Evolutionary conservation across 2,329 filamentous ascomycete genomes (phyloP).

Genomic region (Alternaria atra): DNA sequence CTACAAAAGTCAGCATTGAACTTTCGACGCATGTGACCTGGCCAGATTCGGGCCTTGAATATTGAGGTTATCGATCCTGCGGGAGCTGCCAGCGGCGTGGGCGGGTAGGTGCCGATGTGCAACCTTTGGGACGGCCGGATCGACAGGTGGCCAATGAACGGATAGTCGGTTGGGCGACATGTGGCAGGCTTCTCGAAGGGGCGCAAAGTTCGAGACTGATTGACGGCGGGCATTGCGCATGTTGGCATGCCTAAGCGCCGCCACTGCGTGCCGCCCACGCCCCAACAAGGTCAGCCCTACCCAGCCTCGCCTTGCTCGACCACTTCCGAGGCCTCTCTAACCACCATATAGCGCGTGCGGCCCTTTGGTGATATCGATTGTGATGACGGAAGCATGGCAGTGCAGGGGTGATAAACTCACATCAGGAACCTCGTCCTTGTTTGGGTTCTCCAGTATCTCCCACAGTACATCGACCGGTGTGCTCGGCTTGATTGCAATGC

Average conservation of each 20-base stretch:
- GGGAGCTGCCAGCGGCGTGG: constrained; percentile 16
- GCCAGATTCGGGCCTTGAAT: constrained; percentile 8
- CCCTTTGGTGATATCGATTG: constrained; percentile 27
- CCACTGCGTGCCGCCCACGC: constrained; percentile 40
- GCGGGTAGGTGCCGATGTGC: constrained; percentile 24
- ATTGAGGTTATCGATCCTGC: constrained; percentile 20
- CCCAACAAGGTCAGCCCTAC: constrained; percentile 34
- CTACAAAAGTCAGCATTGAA: constrained; percentile 57
- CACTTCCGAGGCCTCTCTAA: constrained; percentile 21
- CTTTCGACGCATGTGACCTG: neutral
- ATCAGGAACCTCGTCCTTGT: constrained; percentile 83
- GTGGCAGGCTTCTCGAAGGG: constrained; percentile 30
- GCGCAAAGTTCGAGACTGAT: constrained; percentile 20
- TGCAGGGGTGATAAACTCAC: constrained; percentile 63
- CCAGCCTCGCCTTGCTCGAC: constrained; percentile 19
- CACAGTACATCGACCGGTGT: constrained; percentile 91
- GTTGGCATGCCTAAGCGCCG: constrained; percentile 46
- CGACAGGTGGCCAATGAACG: constrained; percentile 19
- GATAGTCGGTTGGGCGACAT: constrained; percentile 10
- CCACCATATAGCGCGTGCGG: constrained; percentile 23
- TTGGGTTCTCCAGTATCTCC: constrained; percentile 80
- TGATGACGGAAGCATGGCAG: constrained; percentile 10
- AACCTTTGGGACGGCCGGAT: constrained; percentile 5
- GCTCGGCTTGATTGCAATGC: constrained; percentile 93
- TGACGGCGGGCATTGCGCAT: constrained; percentile 22